Evolutionary conservation across 2,329 filamentous ascomycete genomes (phyloP).

Genomic region (Canariomyces notabilis): DNA sequence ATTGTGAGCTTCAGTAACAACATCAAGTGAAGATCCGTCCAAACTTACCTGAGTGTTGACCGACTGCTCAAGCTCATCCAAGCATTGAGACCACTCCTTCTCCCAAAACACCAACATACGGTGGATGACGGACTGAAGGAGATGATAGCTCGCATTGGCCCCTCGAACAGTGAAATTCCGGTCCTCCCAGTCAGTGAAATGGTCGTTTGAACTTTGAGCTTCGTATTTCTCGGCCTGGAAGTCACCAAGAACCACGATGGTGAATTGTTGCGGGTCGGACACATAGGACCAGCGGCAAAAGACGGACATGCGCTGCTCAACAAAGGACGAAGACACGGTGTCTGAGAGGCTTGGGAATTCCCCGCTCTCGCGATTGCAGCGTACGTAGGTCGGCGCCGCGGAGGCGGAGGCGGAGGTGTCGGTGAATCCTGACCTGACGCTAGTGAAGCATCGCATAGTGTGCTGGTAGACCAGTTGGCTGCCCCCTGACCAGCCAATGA

Average conservation of each 20-base stretch:
- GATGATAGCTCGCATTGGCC: constrained; percentile 1
- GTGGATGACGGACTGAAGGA: constrained; percentile 1
- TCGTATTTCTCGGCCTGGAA: neutral
- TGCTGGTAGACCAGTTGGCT: neutral
- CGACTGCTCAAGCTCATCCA: neutral
- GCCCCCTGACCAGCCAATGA: neutral
- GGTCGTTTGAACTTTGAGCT: neutral
- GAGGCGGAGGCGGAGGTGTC: too few relatives aligned
- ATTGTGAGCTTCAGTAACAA: neutral
- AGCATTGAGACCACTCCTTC: constrained; percentile 1
- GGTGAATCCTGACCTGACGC: neutral
- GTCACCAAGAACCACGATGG: constrained; percentile 1
- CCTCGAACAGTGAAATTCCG: constrained; percentile 1
- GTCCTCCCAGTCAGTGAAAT: constrained; percentile 1
- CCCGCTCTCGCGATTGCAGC: neutral
- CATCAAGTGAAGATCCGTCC: neutral
- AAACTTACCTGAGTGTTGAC: neutral
- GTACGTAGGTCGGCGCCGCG: too few relatives aligned
- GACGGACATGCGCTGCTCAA: constrained; percentile 4
- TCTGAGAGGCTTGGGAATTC: neutral
- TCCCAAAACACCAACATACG: constrained; percentile 3
- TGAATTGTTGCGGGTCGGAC: neutral
- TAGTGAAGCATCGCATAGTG: constrained; percentile 6
- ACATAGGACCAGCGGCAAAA: neutral
- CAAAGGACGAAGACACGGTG: neutral